Evolutionary conservation across 1,284 basidiomycete genomes (phyloP).

Genomic region (Boletus smithii): DNA sequence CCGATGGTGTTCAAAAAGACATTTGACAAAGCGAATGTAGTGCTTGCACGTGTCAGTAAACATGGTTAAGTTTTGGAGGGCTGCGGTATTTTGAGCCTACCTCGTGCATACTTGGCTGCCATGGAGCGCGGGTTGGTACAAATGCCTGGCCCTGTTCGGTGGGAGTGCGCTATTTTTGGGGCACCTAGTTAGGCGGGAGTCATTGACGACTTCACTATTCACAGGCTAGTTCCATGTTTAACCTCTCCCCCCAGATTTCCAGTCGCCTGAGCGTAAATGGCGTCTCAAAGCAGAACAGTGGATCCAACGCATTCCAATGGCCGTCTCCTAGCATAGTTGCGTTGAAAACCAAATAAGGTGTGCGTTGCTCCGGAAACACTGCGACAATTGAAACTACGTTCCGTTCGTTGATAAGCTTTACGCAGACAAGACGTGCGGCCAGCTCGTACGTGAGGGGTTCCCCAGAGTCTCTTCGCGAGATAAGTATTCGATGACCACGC

Average conservation of each 20-base stretch:
- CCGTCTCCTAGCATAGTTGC: not conserved
- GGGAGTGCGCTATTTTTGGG: constrained; percentile 1
- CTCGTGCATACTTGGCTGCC: not conserved
- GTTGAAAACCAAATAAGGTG: not conserved
- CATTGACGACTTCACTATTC: too few species aligned
- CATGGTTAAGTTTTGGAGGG: not conserved
- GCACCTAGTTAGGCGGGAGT: not conserved
- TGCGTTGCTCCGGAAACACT: not conserved
- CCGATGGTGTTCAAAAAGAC: not conserved
- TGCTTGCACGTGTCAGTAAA: not conserved
- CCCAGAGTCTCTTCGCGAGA: too few species aligned
- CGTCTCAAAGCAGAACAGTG: not conserved
- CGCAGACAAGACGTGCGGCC: not conserved
- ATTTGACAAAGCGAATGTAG: too few species aligned
- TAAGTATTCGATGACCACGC: too few species aligned
- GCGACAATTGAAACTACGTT: not conserved
- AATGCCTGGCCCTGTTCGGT: not conserved
- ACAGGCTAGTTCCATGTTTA: too few species aligned
- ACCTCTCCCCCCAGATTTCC: not conserved
- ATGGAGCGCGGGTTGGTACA: constrained; percentile 1
- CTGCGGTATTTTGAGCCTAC: not conserved
- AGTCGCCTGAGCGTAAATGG: too few species aligned
- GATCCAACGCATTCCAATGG: too few species aligned
- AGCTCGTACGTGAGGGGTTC: not conserved
- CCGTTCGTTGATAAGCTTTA: not conserved